These are phyloP conservation scores for Saturnispora diversa DNA, from an alignment of 805 yeast species.

Conservation along the genomic window DNA sequence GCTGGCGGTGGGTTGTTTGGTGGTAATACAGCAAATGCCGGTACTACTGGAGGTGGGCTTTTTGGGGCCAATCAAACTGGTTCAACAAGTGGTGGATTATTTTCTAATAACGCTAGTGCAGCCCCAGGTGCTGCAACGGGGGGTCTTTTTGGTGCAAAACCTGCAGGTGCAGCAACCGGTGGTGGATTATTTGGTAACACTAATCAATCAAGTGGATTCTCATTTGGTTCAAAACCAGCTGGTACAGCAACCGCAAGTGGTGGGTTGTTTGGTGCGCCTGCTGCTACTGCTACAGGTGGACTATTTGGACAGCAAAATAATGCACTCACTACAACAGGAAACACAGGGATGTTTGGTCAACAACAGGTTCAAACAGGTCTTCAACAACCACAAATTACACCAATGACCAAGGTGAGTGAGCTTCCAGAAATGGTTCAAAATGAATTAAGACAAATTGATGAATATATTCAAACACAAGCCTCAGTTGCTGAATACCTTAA, in stretches of 20 bases:
- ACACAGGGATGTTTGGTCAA: slow-evolving; percentile 9
- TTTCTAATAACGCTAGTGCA: slow-evolving; percentile 18
- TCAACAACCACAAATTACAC: slow-evolving; percentile 46
- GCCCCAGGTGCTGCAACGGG: slow-evolving; percentile 8
- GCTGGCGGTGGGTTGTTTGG: slow-evolving; percentile 34
- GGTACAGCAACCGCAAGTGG: slow-evolving; percentile 19
- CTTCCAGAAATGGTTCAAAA: slow-evolving; percentile 62
- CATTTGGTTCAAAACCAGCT: slow-evolving; percentile 19
- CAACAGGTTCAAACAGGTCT: slow-evolving; percentile 32
- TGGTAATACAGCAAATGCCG: slow-evolving; percentile 1
- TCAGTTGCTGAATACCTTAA: slow-evolving; percentile 61
- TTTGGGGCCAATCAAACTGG: slow-evolving; percentile 18
- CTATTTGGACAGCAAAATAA: slow-evolving; percentile 9
- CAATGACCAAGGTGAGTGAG: slow-evolving; percentile 70
- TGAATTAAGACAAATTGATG: slow-evolving; percentile 63
- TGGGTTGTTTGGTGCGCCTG: slow-evolving; percentile 30
- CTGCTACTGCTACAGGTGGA: slow-evolving; percentile 2
- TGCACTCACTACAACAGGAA: slow-evolving; percentile 5
- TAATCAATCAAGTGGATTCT: slow-evolving; percentile 16
- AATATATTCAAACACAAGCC: slow-evolving; percentile 66
- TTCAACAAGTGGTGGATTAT: slow-evolving; percentile 20
- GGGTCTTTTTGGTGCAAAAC: slow-evolving; percentile 16
- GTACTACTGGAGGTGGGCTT: slow-evolving; percentile 13
- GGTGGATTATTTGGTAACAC: slow-evolving; percentile 19
- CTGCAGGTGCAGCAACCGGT: slow-evolving; percentile 9